Evolutionary conservation across 2,329 filamentous ascomycete species (phyloP).

Genomic region (Tolypocladium album): DNA sequence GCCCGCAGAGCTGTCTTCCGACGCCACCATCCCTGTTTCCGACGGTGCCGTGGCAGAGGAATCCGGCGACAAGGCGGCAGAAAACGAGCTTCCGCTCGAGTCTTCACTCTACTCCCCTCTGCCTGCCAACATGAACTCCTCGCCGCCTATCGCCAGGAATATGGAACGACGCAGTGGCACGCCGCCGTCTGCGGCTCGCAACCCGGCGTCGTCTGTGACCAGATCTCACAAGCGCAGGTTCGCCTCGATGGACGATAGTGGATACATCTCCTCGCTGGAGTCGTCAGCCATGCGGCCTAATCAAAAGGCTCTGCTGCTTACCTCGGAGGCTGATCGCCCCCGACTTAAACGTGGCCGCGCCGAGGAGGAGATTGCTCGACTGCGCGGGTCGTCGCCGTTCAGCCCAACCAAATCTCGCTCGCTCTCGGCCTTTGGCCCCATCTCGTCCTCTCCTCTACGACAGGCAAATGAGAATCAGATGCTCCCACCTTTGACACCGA

Average conservation of each 20-base stretch:
- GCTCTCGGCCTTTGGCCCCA: constrained; percentile 36
- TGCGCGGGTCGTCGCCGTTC: constrained; percentile 86
- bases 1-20: constrained; percentile 58
- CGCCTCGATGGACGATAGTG: constrained; percentile 77
- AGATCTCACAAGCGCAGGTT: constrained; percentile 68
- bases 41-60: constrained; percentile 50
- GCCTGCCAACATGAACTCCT: constrained; percentile 68
- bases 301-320: constrained; percentile 52
- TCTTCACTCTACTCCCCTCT: constrained; percentile 60
- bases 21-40: constrained; percentile 66
- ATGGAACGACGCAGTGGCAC: constrained; percentile 55
- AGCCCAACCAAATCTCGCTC: constrained; percentile 68
- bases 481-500: constrained; percentile 70
- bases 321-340: constrained; percentile 71
- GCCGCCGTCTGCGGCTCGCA: constrained; percentile 58
- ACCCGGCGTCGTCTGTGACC: constrained; percentile 50
- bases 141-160: constrained; percentile 66
- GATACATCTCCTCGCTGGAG: constrained; percentile 92
- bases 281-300: constrained; percentile 75
- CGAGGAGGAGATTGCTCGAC: constrained; percentile 88
- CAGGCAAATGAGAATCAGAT: constrained; percentile 45
- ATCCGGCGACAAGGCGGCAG: constrained; percentile 27
- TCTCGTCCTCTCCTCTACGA: constrained; percentile 60
- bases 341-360: constrained; percentile 80
- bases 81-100: constrained; percentile 28